Percentiles rank a stretch among this genome's conserved stretches.
Conservation (phyloP, 495 filamentous ascomycete species). For the Ramalina intermedia region DNA sequence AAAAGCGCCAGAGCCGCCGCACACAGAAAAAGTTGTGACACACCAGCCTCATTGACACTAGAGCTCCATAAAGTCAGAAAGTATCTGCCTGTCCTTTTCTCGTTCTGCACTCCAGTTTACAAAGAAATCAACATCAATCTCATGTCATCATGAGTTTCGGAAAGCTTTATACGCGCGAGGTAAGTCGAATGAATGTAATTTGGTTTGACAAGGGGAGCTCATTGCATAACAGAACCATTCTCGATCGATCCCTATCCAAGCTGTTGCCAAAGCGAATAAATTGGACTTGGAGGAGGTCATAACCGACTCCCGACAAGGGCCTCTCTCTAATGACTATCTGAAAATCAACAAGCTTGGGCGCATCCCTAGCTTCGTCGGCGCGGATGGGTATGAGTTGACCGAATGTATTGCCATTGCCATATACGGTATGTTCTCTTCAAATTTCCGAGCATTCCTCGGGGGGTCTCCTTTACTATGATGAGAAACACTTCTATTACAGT, state of each 20-base stretch:
- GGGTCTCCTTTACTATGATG: constrained; percentile 49
- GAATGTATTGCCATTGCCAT: constrained; percentile 93
- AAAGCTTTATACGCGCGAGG: constrained; percentile 81
- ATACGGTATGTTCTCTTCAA: constrained; percentile 60
- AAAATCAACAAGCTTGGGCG: constrained; percentile 78
- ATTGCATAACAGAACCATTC: constrained; percentile 53
- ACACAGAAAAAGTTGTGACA: background rate
- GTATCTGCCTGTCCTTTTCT: background rate
- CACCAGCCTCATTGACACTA: constrained; percentile 5
- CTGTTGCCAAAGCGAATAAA: constrained; percentile 90
- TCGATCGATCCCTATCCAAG: constrained; percentile 74
- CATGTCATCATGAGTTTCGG: constrained; percentile 70
- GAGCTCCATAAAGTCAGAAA: background rate
- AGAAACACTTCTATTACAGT: constrained; percentile 64
- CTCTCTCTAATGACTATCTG: constrained; percentile 54
- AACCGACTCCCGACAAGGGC: constrained; percentile 43
- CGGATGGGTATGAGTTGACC: constrained; percentile 76
- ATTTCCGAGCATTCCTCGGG: background rate
- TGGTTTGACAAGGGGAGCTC: constrained; percentile 5
- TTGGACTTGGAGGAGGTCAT: constrained; percentile 76
- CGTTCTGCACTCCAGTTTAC: background rate
- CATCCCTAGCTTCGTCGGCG: constrained; percentile 82
- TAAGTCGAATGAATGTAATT: constrained; percentile 31
- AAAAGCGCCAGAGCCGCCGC: too few species aligned
- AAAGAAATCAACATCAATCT: background rate